Base-by-base conservation (phyloP, 805 yeast species). In the Candida nonsorbophila region DNA sequence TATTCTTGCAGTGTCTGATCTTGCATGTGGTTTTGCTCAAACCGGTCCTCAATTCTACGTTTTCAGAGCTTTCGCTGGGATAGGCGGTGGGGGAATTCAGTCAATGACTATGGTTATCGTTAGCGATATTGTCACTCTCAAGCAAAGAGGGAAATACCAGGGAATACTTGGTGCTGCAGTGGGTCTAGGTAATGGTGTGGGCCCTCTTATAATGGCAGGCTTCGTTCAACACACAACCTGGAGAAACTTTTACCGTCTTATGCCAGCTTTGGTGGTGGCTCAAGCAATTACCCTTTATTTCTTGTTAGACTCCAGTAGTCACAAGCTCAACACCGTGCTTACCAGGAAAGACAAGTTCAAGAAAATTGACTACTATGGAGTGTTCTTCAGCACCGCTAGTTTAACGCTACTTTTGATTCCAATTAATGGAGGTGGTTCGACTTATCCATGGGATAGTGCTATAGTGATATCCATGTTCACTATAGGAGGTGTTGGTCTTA, bases 381-480 rank as follows among this genome's bases (percentile, higher is more conserved):
- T 73, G 24, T 38, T 69, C 16, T 51, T 71, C 9, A 53, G 73
- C 20, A 56, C 77, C 4, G 59, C 72, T 2, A 67, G 72, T 0
- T 57, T 67, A 16, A 69, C 74, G 0, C 47, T 77, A 3, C 42
- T 77, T 10, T 56, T 76, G 27, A 59, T 77, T n/a, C 79, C 80
- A 3, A 47, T 76, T 13, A 66, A 69, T 38, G 78, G 79, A 11
- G 86, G 85, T 20, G 85, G 85, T 3, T 55, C 70, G 6, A 55
- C 69, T 7, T 77, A 65, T 44, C 48, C 58, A 0, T 81, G 87
- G 87, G 41, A 64, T 40, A 69, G 63, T 30, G 32, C 57, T 1
- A 26, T 60, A 7, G 60, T 60, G 4, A 62, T 62, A 14, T 42
- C 41, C 8, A 48, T 61, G 47, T 58, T 62, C 30, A 40, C 49